Base-by-base conservation (phyloP, 2,329 filamentous ascomycete species). In the Scolecobasidium constrictum region DNA sequence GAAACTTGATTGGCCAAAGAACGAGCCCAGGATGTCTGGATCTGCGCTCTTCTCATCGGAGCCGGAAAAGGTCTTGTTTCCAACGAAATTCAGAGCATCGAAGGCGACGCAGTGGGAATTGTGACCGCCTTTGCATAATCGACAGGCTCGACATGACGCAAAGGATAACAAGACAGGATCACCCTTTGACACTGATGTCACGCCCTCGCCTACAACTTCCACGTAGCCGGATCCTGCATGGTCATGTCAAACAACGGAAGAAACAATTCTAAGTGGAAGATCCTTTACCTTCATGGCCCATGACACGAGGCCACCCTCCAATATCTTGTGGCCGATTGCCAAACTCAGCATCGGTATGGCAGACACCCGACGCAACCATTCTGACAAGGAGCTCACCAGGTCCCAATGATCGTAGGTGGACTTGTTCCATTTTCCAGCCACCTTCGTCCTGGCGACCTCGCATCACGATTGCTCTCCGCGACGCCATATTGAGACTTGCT, bases 361-460 rank as follows among this genome's bases (percentile, higher is more conserved):
- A 77, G 39, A 77, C 65, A 0, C 73, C 72, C 0, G 66, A 66
- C 0, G 72, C 70, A 1, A 73, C 59, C 45, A 76, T 68, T 34
- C 72, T 67, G 3, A 76, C 65, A 2, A 75, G 56, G 2, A 75
- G 54, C 53, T 76, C 72, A 21, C 71, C 65, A 2, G 66, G 56
- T 9, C 52, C 49, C 2, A 60, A 55, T n/a, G 59, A 49, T 9
- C 63, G 50, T 2, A 65, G 40, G 12, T 49, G 52, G 11, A 66
- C 56, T 13, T 60, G 54, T 37, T 62, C 58, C 49, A 64, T 56
- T 42, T 58, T 60, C 65, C 64, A 68, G 33, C 55, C 54, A 13
- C 56, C 51, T 33, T 61, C 56, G 38, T 53, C 53, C 39, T 60
- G 51, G 2, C 62, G 59, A 26, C 59, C 56, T 23, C 58, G 54